Evolutionary conservation across 768 basidiomycete genomes (phyloP).

Genomic region (Boletales sp.): DNA sequence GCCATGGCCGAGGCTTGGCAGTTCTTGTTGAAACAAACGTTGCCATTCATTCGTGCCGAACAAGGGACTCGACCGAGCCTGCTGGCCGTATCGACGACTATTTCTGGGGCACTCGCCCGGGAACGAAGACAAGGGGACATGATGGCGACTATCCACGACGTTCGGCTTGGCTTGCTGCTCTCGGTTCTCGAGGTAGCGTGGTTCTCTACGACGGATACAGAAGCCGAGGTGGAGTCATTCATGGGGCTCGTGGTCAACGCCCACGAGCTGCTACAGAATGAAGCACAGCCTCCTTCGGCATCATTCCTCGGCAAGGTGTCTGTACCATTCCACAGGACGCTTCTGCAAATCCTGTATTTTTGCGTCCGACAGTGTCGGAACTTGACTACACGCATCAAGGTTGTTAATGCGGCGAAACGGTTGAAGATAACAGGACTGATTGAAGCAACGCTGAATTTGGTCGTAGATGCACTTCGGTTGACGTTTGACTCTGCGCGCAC

Average conservation of each 20-base stretch:
- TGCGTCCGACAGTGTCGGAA: slow-evolving; percentile 61
- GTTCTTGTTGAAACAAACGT: slow-evolving; percentile 57
- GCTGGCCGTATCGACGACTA: slow-evolving; percentile 53
- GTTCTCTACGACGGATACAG: slow-evolving; percentile 58
- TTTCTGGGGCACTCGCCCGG: slow-evolving; percentile 61
- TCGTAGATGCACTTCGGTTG: slow-evolving; percentile 63
- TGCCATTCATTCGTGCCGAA: slow-evolving; percentile 64
- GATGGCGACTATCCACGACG: slow-evolving; percentile 77
- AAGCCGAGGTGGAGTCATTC: slow-evolving; percentile 55
- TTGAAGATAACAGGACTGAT: slow-evolving; percentile 56
- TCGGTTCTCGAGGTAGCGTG: slow-evolving; percentile 77
- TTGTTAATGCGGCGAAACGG: slow-evolving; percentile 57
- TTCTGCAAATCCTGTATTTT: slow-evolving; percentile 81
- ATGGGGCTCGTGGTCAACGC: slow-evolving; percentile 58
- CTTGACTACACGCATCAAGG: slow-evolving; percentile 45
- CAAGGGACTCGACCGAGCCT: slow-evolving; percentile 51
- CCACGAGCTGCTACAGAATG: slow-evolving; percentile 64
- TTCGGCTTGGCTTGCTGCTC: slow-evolving; percentile 69
- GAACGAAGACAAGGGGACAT: slow-evolving; percentile 79
- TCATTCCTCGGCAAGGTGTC: slow-evolving; percentile 67
- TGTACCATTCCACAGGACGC: slow-evolving; percentile 71
- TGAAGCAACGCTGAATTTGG: slow-evolving; percentile 58
- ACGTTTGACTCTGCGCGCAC: slow-evolving; percentile 63
- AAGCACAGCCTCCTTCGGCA: slow-evolving; percentile 66
- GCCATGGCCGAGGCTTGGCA: slow-evolving; percentile 78